Base-by-base conservation (phyloP, 208 protist genomes). In the Leishmania tarentolae region DNA sequence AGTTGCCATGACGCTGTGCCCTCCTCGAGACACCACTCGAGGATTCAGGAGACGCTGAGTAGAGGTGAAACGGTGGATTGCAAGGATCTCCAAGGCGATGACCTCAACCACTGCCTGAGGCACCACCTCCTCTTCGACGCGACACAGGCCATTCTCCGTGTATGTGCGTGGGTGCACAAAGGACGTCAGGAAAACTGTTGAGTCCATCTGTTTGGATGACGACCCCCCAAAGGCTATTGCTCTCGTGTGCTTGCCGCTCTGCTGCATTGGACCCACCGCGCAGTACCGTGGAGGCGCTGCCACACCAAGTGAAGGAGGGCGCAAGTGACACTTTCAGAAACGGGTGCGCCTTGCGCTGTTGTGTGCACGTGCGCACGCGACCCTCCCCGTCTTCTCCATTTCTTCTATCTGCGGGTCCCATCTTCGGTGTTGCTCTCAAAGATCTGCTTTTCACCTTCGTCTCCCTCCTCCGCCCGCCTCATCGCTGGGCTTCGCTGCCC, bases 1-100 rank as follows among this genome's bases (percentile, higher is more conserved):
- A 24, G 82, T 91, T 52, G 80, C 79, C 13, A 73, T 94, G 21
- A 72, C 21, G 63, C 76, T 79, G 46, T 65, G 61, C 28, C 61
- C 59, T 53, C 46, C 76, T 52, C 40, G 31, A n/a, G 72, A 46
- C 35, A 3, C 50, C 35, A 8, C 19, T 13, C 8, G 28, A 28
- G 44, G 69, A 13, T 24, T 3, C 13, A 31, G 44, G 69, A 73
- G 69, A 52, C 44, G 24, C 50, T 50, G 69, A 35, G n/a, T 28
- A 44, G 28, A 52, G 42, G 44, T 31, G 46, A 73, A 37, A 59
- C 72, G 21, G 15, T 76, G 17, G 35, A 31, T 53, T n/a, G 24
- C 28, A 19, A 50, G 24, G 31, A 31, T 6, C 69, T 50, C 46
- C 40, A 73, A 52, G 44, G 24, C 44, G 28, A 46, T 31, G 19